A percentile compares a stretch with the other conserved stretches of the same genome.
Conservation (phyloP, 768 basidiomycete species). For the Suillus clintonianus region DNA sequence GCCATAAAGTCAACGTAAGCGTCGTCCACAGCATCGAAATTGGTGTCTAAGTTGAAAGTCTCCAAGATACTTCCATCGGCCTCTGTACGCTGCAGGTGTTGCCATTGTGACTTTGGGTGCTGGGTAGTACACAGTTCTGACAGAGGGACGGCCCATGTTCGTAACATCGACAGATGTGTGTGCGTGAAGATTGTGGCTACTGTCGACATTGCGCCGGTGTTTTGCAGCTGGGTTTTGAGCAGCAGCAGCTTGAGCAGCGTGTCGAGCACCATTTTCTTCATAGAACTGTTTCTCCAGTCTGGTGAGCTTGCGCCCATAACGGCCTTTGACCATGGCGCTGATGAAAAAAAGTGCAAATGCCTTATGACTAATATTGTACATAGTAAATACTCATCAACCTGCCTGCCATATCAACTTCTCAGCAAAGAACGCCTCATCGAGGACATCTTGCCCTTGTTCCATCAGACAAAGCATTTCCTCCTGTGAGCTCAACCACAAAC, state of each 20-base stretch:
- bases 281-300: not conserved
- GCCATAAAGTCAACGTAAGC: not conserved
- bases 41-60: not conserved
- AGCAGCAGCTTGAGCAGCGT: not conserved
- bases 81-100: not conserved
- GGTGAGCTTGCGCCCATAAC: not conserved
- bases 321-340: not conserved
- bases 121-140: not conserved
- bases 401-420: not conserved
- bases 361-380: not conserved
- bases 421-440: not conserved
- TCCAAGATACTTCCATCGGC: not conserved
- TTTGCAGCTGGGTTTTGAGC: not conserved
- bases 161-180: not conserved
- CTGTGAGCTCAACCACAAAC: not conserved
- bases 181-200: not conserved
- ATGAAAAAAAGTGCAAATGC: not conserved
- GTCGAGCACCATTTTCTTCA: not conserved
- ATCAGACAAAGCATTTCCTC: not conserved
- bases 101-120: not conserved
- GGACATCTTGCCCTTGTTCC: not conserved
- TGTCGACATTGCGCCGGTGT: not conserved
- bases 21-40: not conserved
- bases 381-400: not conserved
- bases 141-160: not conserved